Percentiles rank a stretch among this genome's conserved stretches.
Evolutionary conservation across 768 basidiomycete species (phyloP).

Genomic region (Boletus sp.): DNA sequence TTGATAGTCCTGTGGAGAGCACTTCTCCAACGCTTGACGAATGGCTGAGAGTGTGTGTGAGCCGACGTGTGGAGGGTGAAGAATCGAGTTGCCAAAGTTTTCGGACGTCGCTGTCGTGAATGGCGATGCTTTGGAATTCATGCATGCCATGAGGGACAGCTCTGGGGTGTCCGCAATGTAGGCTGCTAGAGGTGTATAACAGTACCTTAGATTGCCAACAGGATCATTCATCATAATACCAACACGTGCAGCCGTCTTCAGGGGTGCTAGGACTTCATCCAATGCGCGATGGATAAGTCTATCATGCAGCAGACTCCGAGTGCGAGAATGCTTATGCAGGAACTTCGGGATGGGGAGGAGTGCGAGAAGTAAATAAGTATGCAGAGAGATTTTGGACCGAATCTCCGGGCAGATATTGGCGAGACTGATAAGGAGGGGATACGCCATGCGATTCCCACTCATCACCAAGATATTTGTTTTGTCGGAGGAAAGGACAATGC

Average conservation of each 20-base stretch:
- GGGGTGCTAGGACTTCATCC: conserved; percentile 26
- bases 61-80: not conserved
- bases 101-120: conserved; percentile 31
- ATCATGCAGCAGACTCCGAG: conserved; percentile 18
- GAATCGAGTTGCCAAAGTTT: conserved; percentile 23
- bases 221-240: conserved; percentile 32
- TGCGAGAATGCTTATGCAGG: not conserved
- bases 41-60: not conserved
- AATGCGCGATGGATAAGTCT: conserved; percentile 26
- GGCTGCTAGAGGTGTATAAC: conserved; percentile 29
- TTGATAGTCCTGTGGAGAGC: conserved; percentile 3
- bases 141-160: conserved; percentile 28
- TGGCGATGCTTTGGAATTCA: conserved; percentile 29
- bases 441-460: not conserved
- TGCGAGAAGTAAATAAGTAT: conserved; percentile 12
- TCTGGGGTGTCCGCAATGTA: conserved; percentile 37
- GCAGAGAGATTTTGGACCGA: not conserved
- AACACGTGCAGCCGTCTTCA: conserved; percentile 31
- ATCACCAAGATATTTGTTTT: not conserved
- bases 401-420: not conserved
- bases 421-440: not conserved
- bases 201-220: conserved; percentile 11
- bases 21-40: not conserved
- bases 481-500: not conserved
- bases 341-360: conserved; percentile 22